Conservation (phyloP, 2,329 filamentous ascomycete species). For the Raffaelea ambrosiae region DNA sequence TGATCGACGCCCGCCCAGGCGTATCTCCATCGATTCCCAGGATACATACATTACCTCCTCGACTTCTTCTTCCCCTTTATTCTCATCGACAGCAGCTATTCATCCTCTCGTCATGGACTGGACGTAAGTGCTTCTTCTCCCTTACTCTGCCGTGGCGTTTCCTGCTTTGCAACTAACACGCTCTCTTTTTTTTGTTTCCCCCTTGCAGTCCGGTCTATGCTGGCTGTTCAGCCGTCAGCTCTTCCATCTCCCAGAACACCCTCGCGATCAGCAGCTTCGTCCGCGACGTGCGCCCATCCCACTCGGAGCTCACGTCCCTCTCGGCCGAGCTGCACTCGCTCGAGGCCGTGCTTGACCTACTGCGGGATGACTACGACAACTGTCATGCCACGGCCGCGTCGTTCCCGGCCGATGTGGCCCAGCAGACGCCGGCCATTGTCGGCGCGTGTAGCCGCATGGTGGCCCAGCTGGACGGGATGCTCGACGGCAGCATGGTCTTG, state of each 20-base stretch:
- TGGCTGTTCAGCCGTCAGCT: constrained; percentile 27
- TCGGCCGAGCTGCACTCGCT: constrained; percentile 33
- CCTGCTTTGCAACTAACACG: too few species aligned
- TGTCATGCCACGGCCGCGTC: constrained; percentile 4
- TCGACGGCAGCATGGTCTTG: constrained; percentile 19
- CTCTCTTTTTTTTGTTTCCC: too few species aligned
- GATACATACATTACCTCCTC: too few species aligned
- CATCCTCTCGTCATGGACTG: too few species aligned
- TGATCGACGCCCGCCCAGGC: too few species aligned
- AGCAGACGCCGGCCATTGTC: constrained; percentile 25
- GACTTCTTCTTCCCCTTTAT: too few species aligned
- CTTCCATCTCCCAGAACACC: constrained; percentile 24
- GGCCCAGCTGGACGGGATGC: constrained; percentile 24
- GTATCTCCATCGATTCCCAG: too few species aligned
- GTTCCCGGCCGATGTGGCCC: constrained; percentile 26
- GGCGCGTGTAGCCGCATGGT: constrained; percentile 25
- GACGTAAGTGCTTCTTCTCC: too few species aligned
- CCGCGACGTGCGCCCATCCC: constrained; percentile 30
- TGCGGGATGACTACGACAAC: constrained; percentile 27
- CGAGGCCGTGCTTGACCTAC: constrained; percentile 26
- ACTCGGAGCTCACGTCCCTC: constrained; percentile 28
- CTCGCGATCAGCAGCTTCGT: constrained; percentile 25
- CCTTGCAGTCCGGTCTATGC: too few species aligned
- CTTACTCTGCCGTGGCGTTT: too few species aligned
- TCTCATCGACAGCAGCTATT: too few species aligned